Base-by-base conservation (phyloP, 2,329 filamentous ascomycete genomes). In the Colletotrichum sp. region DNA sequence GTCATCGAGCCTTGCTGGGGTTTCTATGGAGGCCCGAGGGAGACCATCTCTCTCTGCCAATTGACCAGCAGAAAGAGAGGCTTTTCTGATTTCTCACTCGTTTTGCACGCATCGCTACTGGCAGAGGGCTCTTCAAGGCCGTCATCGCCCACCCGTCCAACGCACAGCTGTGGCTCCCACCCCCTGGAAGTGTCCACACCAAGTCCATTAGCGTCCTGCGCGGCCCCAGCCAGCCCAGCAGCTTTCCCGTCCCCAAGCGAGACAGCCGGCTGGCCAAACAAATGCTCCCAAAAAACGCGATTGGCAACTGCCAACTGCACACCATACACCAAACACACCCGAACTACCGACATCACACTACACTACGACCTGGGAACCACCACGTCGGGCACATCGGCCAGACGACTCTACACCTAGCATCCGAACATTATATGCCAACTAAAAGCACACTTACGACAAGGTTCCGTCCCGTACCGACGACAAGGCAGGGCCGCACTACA, bases 171-270 rank as follows among this genome's bases (percentile, higher is more conserved):
- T 72, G 36, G 62, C 34, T 75, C 69, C 68, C 49, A 28, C 72
- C 62, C 36, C 71, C 28, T 60, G 52, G 34, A 39, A 18, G 30
- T 21, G 39, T 49, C 67, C 60, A 60, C 69, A 55, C 34, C 24
- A 66, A 49, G 21, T n/a, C 21, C 55, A 62, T n/a, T 75, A 75
- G 72, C 49, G 52, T 55, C 28, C 44, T 49, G 13, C n/a, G 18
- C 59, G 21, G 21, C 12, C 39, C 16, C 32, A 30, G n/a, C 60
- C 59, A 13, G 18, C 65, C 30, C 57, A 32, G 66, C 28, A 59
- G 21, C 67, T 74, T 71, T 66, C 60, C 60, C 72, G 49, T 49
- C 68, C 24, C n/a, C 39, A 64, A 74, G 57, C 71, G 44, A 71
- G 67, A 63, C 71, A 73, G 59, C 64, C 63, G 64, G 64, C 36